Conservation (phyloP, 2,329 filamentous ascomycete genomes). For the Botrytis aclada region DNA sequence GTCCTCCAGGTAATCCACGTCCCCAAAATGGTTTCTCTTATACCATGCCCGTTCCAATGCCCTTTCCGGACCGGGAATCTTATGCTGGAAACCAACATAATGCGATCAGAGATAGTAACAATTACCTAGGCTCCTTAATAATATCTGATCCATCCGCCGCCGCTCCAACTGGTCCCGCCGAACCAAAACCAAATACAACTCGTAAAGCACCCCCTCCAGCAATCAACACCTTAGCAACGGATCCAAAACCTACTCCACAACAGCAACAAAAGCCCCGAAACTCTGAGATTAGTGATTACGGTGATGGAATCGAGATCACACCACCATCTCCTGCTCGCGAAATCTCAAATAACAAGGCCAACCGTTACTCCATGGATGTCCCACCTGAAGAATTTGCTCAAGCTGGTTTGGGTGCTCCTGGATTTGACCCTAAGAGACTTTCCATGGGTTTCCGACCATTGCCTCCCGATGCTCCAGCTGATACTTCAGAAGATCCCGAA, state of each 20-base stretch:
- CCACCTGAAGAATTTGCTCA: constrained; percentile 40
- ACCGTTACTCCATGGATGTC: constrained; percentile 39
- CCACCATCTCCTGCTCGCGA: constrained; percentile 43
- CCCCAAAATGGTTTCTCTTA: constrained; percentile 22
- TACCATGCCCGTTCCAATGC: constrained; percentile 15
- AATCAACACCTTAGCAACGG: constrained; percentile 35
- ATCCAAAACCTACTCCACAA: constrained; percentile 40
- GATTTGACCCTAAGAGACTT: constrained; percentile 54
- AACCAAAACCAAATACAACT: constrained; percentile 18
- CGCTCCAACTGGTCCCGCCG: constrained; percentile 17
- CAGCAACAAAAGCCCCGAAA: constrained; percentile 42
- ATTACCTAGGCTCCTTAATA: constrained; percentile 35
- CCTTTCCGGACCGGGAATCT: constrained; percentile 23
- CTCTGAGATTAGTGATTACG: constrained; percentile 50
- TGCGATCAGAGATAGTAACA: constrained; percentile 33
- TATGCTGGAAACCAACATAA: constrained; percentile 21
- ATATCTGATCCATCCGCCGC: constrained; percentile 14
- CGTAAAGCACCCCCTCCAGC: constrained; percentile 16
- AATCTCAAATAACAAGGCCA: constrained; percentile 25
- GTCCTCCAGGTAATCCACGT: constrained; percentile 26
- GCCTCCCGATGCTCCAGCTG: constrained; percentile 72
- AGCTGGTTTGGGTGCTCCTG: constrained; percentile 52
- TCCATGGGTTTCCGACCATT: constrained; percentile 77
- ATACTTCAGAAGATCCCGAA: constrained; percentile 82
- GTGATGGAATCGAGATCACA: constrained; percentile 48